Evolutionary conservation across 139 green algal species (phyloP), one percentile per base, ranked within the genome.

Genomic region (Eudorina sp.): DNA sequence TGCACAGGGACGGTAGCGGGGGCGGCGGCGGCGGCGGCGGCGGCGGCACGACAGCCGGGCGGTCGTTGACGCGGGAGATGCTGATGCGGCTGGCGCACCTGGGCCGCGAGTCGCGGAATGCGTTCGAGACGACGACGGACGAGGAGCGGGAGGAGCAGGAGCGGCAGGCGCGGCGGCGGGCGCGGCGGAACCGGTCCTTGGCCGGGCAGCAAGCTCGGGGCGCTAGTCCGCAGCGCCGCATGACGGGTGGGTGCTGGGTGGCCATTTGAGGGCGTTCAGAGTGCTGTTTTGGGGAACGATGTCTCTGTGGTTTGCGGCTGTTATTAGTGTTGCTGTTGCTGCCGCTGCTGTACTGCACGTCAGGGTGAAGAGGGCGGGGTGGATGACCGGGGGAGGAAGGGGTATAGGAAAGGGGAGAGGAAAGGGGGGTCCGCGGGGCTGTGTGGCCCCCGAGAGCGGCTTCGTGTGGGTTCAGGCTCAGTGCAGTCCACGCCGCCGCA

Each of bases 61-160:
- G 81, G 21, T 9, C 45, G 6, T 53, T 87, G 46, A 87, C 81
- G 19, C 45, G 62, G 81, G 64, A 87, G 81, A 68, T 87, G 81
- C 64, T 87, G 60, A 38, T 78, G 81, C 81, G 51, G 40, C 62
- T 87, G 45, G 62, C 62, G 45, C 62, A 64, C 18, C 31, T 87
- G 64, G 64, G 11, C 2, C 40, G 18, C 29, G 38, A 46, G 75
- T 31, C 40, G 41, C 41, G 62, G 25, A 43, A 87, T 31, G 55
- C 81, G 11, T 87, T 87, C 38, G 81, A 87, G 64, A 87, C 81
- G 23, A 79, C 60, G 16, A 76, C 62, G 45, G 81, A 87, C 25
- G 81, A 87, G 81, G 81, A 78, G 81, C 62, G n/a, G 43, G 43
- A 86, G 80, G 80, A 86, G 62, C 25, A 53, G 41, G 41, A 73